phyloP scores from a whole-genome alignment of 2,329 filamentous ascomycete species.

The Fusarium sp. region DNA sequence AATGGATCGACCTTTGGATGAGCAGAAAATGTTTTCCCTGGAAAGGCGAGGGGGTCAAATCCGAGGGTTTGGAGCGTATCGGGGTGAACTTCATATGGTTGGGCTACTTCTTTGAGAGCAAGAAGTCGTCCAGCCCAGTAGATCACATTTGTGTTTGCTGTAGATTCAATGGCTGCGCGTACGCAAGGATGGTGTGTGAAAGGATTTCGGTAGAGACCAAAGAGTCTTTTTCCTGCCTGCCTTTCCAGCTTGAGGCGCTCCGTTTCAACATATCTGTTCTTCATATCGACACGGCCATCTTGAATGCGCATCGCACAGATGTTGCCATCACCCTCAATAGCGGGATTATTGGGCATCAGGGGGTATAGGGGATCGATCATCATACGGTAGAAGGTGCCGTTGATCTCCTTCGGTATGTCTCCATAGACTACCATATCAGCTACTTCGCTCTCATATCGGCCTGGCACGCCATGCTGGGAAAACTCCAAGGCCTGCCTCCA shows the following conservation, averaged over 20 bases:
- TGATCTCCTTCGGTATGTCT: background rate
- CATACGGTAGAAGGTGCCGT: background rate
- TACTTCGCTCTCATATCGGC: background rate
- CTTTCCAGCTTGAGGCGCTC: background rate
- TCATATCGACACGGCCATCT: background rate
- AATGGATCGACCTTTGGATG: background rate
- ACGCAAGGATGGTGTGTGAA: background rate
- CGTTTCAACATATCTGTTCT: background rate
- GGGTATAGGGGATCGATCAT: background rate
- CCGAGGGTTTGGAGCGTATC: background rate
- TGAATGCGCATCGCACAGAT: background rate
- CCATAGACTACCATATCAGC: background rate
- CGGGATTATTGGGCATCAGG: background rate
- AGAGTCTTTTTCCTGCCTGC: background rate
- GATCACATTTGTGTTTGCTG: too few relatives aligned
- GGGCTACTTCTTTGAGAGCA: background rate
- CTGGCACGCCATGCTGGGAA: background rate
- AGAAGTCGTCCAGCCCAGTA: too few relatives aligned
- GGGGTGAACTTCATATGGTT: background rate
- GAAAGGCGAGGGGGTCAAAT: background rate
- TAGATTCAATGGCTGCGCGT: too few relatives aligned
- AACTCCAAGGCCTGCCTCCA: too few relatives aligned
- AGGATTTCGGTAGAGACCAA: background rate
- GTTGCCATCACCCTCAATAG: background rate
- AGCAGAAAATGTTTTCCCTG: background rate